Evolutionary conservation across 768 basidiomycete species (phyloP), one percentile per base, ranked within the genome.

Genomic region (Daedaleopsis sinensis): DNA sequence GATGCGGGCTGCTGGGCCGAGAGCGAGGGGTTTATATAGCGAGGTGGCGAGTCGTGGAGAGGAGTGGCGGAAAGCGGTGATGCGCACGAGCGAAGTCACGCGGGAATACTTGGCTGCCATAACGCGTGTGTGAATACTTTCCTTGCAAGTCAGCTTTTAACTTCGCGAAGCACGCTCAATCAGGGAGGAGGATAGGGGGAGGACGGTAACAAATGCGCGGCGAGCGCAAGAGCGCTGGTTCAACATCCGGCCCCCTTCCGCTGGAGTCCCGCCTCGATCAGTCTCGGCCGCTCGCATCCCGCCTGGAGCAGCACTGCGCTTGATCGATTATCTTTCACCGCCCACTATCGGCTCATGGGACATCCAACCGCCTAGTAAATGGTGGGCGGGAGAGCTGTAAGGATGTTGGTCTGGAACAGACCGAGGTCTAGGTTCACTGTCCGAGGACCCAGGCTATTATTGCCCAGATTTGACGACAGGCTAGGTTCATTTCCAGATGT

Each of bases 21-120:
- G 52, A n/a, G 32, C 3, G 36, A 42, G 37, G 35, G 16, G 50
- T 23, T 62, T 62, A 61, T 61, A 61, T 62, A 62, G 23, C 18
- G 57, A 37, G 18, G 52, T 52, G 57, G 44, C 7, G 57, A 49
- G 19, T 21, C 47, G 47, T 27, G 47, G 10, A 10, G 46, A 47
- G 7, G 19, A 23, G n/a, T 11, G 46, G n/a, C 4, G 46, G 11
- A 10, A 12, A 42, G 39, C 13, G 8, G 47, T 21, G 23, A 23
- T 19, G 47, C 47, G 47, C 13, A 57, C 5, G 23, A 13, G 60
- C n/a, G 60, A 43, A 46, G 55, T 19, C 53, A 55, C 39, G 53
- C 52, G 27, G 47, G 27, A 47, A 55, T 12, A 19, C 32, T 47
- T 43, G 54, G 16, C 59, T n/a, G n/a, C n/a, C n/a, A n/a, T n/a